Base-by-base conservation (phyloP, 208 protist species). In the Trichomonas tenax region DNA sequence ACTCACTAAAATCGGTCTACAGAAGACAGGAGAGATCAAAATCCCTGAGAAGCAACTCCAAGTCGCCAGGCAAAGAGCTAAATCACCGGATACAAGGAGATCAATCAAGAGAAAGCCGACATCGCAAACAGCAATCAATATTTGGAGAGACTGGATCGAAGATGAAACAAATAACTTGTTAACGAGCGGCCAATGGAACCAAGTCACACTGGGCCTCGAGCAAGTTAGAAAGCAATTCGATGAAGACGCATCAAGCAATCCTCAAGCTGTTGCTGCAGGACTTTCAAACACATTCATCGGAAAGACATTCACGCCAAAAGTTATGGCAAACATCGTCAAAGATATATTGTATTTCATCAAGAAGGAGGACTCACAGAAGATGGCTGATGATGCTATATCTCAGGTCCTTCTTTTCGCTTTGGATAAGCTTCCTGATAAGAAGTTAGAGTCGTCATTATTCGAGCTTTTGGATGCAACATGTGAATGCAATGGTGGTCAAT, bases 271-370 rank as follows among this genome's bases (percentile, higher is more conserved):
- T 21, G 44, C 44, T 93, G 86, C 31, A 58, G 86, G 86, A 34
- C 44, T 93, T 48, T 93, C 86, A 21, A 48, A 41, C 10, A 93
- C 44, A 23, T 93, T 93, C n/a, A 51, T 51, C 4, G 86, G 86
- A 38, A 93, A 93, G 46, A 93, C 86, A 34, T 93, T 93, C 15
- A 93, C 86, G 36, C 86, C 86, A 38, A 93, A 93, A 93, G 86
- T 93, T 48, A 93, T 93, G 86, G n/a, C 44, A 10, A 93, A 93
- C 51, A 34, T 93, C 38, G 45, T 93, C 40, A 41, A 93, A 51
- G 14, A 51, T 93, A 23, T 93, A 0, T 26, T 93, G 1, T 51
- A 38, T 38, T 93, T 49, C n/a, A 93, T 93, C 14, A 93, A 93
- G 36, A 40, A 23, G 4, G 58, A 72, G 26, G 86, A 93, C 36